Evolutionary conservation across 2,329 filamentous ascomycete genomes (phyloP).

Genomic region (Fusarium bulbicola): DNA sequence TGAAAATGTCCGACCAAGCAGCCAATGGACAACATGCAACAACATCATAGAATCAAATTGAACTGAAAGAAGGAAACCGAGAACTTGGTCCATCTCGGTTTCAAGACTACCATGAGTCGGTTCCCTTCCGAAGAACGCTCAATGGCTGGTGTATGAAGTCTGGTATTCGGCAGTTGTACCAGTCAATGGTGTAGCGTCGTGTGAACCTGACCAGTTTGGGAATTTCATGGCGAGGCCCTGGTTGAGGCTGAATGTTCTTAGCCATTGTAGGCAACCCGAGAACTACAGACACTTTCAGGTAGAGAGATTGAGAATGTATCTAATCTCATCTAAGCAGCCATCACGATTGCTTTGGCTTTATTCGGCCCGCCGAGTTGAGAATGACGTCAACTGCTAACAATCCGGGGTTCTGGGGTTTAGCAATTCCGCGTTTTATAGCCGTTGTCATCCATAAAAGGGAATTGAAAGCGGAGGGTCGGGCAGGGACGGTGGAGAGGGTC

Average conservation of each 20-base stretch:
- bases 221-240: neutral
- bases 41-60: neutral
- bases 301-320: neutral
- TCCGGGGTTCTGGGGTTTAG: slow-evolving; percentile 10
- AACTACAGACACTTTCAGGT: neutral
- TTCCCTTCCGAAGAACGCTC: neutral
- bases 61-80: neutral
- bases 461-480: slow-evolving; percentile 1
- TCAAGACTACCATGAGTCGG: neutral
- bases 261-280: slow-evolving; percentile 8
- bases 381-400: slow-evolving; percentile 34
- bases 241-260: neutral
- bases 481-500: slow-evolving; percentile 12
- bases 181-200: neutral
- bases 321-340: neutral
- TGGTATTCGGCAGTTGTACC: neutral
- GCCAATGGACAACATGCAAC: neutral
- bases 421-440: neutral
- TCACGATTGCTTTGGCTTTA: slow-evolving; percentile 4
- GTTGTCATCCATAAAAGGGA: neutral
- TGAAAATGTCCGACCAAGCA: slow-evolving; percentile 1
- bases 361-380: slow-evolving; percentile 22
- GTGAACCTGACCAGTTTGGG: neutral
- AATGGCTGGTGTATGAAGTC: neutral
- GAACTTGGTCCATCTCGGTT: neutral